These are phyloP conservation scores for Diutina pseudorugosa DNA, from an alignment of 1,139 yeast species.

Conservation along the genomic window DNA sequence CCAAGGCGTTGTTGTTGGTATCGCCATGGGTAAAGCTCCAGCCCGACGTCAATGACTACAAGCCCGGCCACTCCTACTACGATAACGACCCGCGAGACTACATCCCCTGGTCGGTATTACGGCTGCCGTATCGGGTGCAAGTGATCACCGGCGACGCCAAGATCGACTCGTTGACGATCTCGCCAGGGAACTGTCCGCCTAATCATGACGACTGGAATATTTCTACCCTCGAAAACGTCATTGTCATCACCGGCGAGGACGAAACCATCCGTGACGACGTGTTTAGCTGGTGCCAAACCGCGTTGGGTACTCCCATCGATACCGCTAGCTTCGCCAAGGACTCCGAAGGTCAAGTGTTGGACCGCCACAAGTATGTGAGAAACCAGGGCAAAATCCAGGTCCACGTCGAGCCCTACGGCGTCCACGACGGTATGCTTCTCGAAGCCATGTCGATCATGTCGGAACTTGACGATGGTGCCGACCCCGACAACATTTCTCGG, in stretches of 20 bases:
- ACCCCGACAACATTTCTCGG: not conserved
- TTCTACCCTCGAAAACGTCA: not conserved
- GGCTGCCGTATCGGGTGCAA: not conserved
- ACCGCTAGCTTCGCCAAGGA: not conserved
- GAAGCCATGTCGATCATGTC: conserved; percentile 16
- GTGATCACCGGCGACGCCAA: not conserved
- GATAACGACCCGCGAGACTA: not conserved
- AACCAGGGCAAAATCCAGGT: conserved; percentile 11
- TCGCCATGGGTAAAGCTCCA: conserved; percentile 5
- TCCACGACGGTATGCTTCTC: conserved; percentile 27
- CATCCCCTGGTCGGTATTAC: not conserved
- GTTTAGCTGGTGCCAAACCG: not conserved
- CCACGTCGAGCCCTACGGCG: conserved; percentile 32
- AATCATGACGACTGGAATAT: conserved; percentile 3
- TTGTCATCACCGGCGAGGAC: conserved; percentile 4
- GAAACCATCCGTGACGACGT: conserved; percentile 3
- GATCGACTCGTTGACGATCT: not conserved
- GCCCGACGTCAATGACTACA: conserved; percentile 5
- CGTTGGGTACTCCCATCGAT: not conserved
- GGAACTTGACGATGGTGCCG: not conserved
- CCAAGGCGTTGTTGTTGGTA: conserved; percentile 5
- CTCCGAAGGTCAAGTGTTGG: not conserved
- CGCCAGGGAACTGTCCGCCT: not conserved
- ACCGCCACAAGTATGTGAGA: not conserved
- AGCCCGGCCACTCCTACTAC: conserved; percentile 4